Conservation (phyloP, 495 filamentous ascomycete species). For the Aspergillus affinis region DNA sequence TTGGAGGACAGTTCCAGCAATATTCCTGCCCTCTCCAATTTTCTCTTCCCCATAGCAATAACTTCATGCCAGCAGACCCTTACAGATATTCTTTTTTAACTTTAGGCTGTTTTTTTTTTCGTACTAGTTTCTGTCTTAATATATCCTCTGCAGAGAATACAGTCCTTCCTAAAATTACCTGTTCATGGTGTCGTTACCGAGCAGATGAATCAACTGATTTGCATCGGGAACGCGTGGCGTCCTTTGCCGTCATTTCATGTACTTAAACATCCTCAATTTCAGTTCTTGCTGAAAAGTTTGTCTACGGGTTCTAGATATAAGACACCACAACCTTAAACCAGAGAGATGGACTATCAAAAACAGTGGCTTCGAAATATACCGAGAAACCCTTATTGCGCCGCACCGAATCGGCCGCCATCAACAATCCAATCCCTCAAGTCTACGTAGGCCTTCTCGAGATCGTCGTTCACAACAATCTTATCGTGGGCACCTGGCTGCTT, state of each 20-base stretch:
- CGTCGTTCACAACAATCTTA: constrained; percentile 83
- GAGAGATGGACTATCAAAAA: neutral
- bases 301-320: neutral
- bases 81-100: constrained; percentile 50
- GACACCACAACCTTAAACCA: neutral
- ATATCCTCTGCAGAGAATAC: constrained; percentile 20
- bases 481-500: constrained; percentile 75
- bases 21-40: constrained; percentile 17
- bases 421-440: constrained; percentile 55
- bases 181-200: neutral
- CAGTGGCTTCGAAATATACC: neutral
- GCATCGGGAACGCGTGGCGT: neutral
- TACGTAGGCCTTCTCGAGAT: constrained; percentile 72
- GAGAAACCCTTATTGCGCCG: constrained; percentile 22
- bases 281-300: constrained; percentile 12
- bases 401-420: constrained; percentile 45
- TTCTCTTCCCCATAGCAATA: constrained; percentile 20
- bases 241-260: constrained; percentile 32
- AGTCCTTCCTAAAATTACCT: neutral
- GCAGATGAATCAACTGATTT: neutral
- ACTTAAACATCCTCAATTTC: constrained; percentile 44
- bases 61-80: constrained; percentile 41
- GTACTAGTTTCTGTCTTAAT: constrained; percentile 24
- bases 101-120: constrained; percentile 25
- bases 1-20: constrained; percentile 14